These are phyloP conservation scores for Sequoiadendron giganteum DNA, from an alignment of 75 land plant genomes.

Conservation along the genomic window DNA sequence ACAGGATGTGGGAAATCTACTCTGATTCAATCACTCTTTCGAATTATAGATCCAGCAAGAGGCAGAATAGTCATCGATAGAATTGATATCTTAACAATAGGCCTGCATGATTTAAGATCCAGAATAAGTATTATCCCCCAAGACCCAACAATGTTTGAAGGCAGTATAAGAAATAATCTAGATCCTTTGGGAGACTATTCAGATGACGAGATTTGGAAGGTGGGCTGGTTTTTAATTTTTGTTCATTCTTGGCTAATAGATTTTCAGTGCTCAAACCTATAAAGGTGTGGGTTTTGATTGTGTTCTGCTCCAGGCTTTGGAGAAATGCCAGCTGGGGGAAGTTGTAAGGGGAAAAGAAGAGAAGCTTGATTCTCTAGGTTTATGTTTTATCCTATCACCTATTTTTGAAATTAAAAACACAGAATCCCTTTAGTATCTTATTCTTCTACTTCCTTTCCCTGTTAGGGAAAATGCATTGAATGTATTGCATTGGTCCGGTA, in stretches of 20 bases:
- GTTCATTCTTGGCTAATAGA: background rate
- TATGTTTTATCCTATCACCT: background rate
- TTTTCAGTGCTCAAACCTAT: too few relatives aligned
- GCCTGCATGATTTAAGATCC: slow-evolving; percentile 41
- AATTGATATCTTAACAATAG: slow-evolving; percentile 32
- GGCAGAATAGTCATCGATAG: slow-evolving; percentile 39
- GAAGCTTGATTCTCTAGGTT: slow-evolving; percentile 26
- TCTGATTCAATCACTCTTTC: slow-evolving; percentile 37
- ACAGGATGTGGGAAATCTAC: slow-evolving; percentile 51
- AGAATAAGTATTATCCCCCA: slow-evolving; percentile 50
- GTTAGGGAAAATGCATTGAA: too few relatives aligned
- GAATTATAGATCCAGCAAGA: slow-evolving; percentile 38
- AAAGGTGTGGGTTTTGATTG: background rate
- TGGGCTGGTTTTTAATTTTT: background rate
- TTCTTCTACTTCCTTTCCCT: too few relatives aligned
- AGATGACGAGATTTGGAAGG: slow-evolving; percentile 48
- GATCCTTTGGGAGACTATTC: slow-evolving; percentile 34
- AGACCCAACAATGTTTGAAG: slow-evolving; percentile 47
- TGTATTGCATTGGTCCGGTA: background rate
- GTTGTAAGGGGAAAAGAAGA: slow-evolving; percentile 19
- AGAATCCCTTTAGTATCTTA: too few relatives aligned
- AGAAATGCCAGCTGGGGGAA: slow-evolving; percentile 30
- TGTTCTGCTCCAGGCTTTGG: slow-evolving; percentile 9
- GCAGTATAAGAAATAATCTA: slow-evolving; percentile 39
- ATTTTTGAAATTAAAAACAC: background rate